phyloP scores from a whole-genome alignment of 257 asterid species.

The Mitragyna speciosa region DNA sequence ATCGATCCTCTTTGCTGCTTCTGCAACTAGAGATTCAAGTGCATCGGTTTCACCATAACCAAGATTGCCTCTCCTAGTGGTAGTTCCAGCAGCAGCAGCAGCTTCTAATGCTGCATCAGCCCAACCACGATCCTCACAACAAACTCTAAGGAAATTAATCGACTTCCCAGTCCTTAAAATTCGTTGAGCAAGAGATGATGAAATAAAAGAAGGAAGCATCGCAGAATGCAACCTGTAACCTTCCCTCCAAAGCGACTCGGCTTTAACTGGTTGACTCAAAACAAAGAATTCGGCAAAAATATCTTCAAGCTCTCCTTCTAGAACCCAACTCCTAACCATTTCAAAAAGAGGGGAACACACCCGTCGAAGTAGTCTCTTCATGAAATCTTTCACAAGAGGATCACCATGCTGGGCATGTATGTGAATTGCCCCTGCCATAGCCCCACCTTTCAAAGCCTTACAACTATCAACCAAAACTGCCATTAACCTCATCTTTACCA shows the following conservation, averaged over 20 bases:
- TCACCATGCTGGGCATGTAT: conserved; percentile 98
- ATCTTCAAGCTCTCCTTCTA: conserved; percentile 99
- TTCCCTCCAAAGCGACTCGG: conserved; percentile 98
- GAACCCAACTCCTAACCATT: conserved; percentile 99
- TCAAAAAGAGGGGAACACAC: conserved; percentile 98
- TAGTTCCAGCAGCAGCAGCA: conserved; percentile 91
- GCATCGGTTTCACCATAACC: conserved; percentile 98
- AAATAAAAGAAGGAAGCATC: conserved; percentile 94
- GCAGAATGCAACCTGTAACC: conserved; percentile 82
- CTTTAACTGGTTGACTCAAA: conserved; percentile 87
- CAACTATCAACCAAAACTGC: conserved; percentile 96
- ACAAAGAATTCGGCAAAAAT: conserved; percentile 86
- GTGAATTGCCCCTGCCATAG: conserved; percentile 99
- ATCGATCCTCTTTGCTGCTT: conserved; percentile 93
- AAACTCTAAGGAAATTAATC: conserved; percentile 89
- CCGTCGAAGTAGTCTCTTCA: conserved; percentile 83
- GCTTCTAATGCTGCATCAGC: conserved; percentile 92
- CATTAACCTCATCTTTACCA: conserved; percentile 97
- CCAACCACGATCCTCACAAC: conserved; percentile 98
- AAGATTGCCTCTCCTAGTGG: conserved; percentile 85
- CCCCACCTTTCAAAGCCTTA: conserved; percentile 91
- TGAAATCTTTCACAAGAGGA: conserved; percentile 87
- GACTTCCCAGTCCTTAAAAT: conserved; percentile 96
- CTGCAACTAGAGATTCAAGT: conserved; percentile 81
- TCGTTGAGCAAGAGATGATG: conserved; percentile 88